Conservation (phyloP, 1,139 yeast species). For the Pichia sp. region DNA sequence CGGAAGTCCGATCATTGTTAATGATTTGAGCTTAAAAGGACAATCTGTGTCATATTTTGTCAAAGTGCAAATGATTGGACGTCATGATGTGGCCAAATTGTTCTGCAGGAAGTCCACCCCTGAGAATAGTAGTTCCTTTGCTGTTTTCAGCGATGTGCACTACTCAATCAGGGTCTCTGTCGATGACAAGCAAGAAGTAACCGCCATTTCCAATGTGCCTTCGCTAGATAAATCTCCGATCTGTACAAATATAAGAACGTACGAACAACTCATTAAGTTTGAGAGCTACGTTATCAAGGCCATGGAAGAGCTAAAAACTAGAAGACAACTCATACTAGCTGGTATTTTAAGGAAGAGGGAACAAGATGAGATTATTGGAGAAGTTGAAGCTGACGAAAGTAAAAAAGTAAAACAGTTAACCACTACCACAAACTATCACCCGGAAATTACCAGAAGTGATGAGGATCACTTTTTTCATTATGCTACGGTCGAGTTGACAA, state of each 20-base stretch:
- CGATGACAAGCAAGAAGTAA: neutral
- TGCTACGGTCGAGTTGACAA: conserved; percentile 1
- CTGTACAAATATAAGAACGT: conserved; percentile 6
- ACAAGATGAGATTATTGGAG: conserved; percentile 12
- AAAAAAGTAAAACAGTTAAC: conserved; percentile 6
- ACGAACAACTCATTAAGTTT: conserved; percentile 14
- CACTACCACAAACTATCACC: conserved; percentile 10
- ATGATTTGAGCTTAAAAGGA: conserved; percentile 24
- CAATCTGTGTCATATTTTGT: conserved; percentile 23
- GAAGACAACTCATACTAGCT: conserved; percentile 8
- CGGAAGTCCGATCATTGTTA: conserved; percentile 30
- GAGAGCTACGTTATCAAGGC: conserved; percentile 12
- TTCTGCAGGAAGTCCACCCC: neutral
- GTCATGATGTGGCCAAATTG: neutral
- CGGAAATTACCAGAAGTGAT: conserved; percentile 8
- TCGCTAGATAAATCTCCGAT: neutral
- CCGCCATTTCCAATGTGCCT: neutral
- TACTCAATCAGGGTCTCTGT: conserved; percentile 17
- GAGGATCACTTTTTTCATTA: conserved; percentile 3
- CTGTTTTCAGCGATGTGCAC: conserved; percentile 14
- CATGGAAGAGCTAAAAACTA: conserved; percentile 13
- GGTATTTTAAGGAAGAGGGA: conserved; percentile 16
- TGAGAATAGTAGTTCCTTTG: conserved; percentile 5
- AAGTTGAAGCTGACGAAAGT: conserved; percentile 5
- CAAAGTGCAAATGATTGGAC: conserved; percentile 21